phyloP scores from a whole-genome alignment of 345 rosid genomes.

The Draba incana region DNA sequence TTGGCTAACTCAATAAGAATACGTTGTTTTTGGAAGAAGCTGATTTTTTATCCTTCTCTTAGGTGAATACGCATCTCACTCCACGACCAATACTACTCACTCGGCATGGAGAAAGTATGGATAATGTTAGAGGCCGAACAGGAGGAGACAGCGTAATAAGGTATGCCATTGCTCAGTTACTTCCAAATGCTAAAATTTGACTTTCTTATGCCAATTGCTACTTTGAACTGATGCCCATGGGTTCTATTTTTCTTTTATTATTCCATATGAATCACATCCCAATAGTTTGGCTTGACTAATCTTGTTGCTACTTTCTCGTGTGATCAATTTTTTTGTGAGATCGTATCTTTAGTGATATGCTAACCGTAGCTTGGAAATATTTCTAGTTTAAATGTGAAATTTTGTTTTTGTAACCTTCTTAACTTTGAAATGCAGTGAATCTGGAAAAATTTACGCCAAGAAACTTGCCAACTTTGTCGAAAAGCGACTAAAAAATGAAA shows the following conservation, averaged over 20 bases:
- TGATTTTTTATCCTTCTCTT: slow-evolving; percentile 18
- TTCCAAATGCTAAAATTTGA: slow-evolving; percentile 10
- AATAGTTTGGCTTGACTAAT: slow-evolving; percentile 21
- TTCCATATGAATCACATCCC: slow-evolving; percentile 13
- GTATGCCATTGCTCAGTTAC: slow-evolving; percentile 44
- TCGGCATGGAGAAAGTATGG: slow-evolving; percentile 98
- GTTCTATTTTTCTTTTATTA: slow-evolving; percentile 1
- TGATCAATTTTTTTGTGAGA: slow-evolving; percentile 5
- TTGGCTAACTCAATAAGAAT: slow-evolving; percentile 1
- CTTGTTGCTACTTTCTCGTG: slow-evolving; percentile 7
- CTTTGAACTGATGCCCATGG: slow-evolving; percentile 6
- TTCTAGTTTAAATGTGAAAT: slow-evolving; percentile 14
- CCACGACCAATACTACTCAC: slow-evolving; percentile 98
- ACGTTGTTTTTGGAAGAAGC: slow-evolving; percentile 1
- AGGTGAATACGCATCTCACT: slow-evolving; percentile 98
- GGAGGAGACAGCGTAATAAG: slow-evolving; percentile 92
- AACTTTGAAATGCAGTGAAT: slow-evolving; percentile 59
- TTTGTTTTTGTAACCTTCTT: slow-evolving; percentile 20
- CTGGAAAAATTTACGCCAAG: slow-evolving; percentile 85
- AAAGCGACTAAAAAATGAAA: slow-evolving; percentile 91
- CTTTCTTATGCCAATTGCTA: slow-evolving; percentile 11
- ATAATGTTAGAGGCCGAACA: slow-evolving; percentile 95
- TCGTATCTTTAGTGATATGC: slow-evolving; percentile 20
- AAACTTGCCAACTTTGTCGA: slow-evolving; percentile 90
- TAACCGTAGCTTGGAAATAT: not conserved